Conservation (phyloP, 495 filamentous ascomycete species). For the Oidiodendron maius region DNA sequence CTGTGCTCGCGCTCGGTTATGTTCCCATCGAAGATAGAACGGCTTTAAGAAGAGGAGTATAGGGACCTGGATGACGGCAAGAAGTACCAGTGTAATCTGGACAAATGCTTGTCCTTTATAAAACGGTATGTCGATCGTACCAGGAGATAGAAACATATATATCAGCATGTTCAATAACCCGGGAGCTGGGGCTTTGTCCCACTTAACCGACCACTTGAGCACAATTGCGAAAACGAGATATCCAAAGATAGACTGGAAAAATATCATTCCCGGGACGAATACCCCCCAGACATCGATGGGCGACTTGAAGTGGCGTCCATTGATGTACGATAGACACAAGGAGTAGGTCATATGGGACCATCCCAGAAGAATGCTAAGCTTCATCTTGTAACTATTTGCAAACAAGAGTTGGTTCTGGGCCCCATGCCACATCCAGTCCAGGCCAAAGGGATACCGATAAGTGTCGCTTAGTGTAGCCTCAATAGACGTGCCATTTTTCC, state of each 20-base stretch:
- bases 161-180: conserved; percentile 97
- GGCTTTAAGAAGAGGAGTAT: conserved; percentile 93
- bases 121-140: conserved; percentile 60
- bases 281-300: conserved; percentile 95
- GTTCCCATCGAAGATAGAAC: conserved; percentile 84
- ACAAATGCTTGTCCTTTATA: conserved; percentile 71
- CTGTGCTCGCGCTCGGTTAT: conserved; percentile 78
- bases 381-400: conserved; percentile 99
- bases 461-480: conserved; percentile 55
- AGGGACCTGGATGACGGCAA: conserved; percentile 83
- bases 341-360: conserved; percentile 99
- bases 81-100: conserved; percentile 72
- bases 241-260: conserved; percentile 98
- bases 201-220: conserved; percentile 95
- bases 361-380: conserved; percentile 91
- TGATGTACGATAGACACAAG: conserved; percentile 85
- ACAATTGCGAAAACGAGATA: conserved; percentile 91
- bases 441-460: conserved; percentile 89
- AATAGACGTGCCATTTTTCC: conserved; percentile 52
- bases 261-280: conserved; percentile 96
- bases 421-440: conserved; percentile 97
- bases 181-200: conserved; percentile 72
- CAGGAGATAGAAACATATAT: conserved; percentile 96
- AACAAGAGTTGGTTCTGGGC: conserved; percentile 92
- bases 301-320: conserved; percentile 88